A percentile compares a stretch with the other conserved stretches of the same genome.
phyloP scores from a whole-genome alignment of 2,329 filamentous ascomycete genomes.

The Arthrobotrys iridis region DNA sequence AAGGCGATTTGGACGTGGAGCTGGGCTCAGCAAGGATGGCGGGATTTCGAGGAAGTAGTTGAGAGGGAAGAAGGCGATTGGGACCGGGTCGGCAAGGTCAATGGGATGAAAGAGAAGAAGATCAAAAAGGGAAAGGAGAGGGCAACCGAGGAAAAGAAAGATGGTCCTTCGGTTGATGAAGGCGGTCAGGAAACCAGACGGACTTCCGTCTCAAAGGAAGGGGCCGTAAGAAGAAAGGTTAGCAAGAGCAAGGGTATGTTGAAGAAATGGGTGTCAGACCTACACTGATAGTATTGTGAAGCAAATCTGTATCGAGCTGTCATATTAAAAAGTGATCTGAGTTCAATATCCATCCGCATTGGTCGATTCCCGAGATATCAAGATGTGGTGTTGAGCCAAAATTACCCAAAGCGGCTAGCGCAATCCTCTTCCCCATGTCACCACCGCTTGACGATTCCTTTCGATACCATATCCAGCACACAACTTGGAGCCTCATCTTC shows the following conservation, averaged over 20 bases:
- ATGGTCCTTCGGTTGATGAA: background rate
- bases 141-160: background rate
- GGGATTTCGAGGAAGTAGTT: background rate
- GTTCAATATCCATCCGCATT: background rate
- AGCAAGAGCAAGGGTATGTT: conserved; percentile 25
- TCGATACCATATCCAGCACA: background rate
- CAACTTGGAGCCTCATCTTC: conserved; percentile 10
- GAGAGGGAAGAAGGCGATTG: conserved; percentile 5
- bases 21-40: conserved; percentile 1
- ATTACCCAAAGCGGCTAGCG: conserved; percentile 4
- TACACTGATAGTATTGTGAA: background rate
- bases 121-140: background rate
- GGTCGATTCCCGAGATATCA: background rate
- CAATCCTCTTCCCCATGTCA: background rate
- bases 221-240: background rate
- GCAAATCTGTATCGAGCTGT: background rate
- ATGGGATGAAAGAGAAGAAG: conserved; percentile 4
- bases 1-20: conserved; percentile 19
- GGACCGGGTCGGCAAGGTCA: background rate
- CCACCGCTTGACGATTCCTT: background rate
- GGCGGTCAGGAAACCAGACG: background rate
- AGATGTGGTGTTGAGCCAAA: background rate
- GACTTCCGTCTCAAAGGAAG: background rate
- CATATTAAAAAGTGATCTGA: background rate
- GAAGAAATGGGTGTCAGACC: conserved; percentile 19